Conservation (phyloP, 2,329 filamentous ascomycete species). For the Xylaria sp. region DNA sequence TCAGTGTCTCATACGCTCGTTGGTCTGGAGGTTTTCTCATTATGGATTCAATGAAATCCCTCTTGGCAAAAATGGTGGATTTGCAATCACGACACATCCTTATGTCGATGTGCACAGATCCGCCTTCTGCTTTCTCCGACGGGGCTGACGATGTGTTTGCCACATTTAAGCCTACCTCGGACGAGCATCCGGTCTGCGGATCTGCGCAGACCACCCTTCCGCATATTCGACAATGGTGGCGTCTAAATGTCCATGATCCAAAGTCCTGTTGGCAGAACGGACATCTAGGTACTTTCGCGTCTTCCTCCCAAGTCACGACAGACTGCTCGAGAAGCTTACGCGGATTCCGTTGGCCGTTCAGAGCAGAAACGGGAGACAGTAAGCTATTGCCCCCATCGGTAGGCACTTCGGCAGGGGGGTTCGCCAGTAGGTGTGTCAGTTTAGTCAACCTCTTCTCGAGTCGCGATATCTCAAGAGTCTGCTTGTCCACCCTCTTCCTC, state of each 20-base stretch:
- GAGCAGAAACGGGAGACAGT: constrained; percentile 68
- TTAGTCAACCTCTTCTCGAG: constrained; percentile 93
- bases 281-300: constrained; percentile 80
- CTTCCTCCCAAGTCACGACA: constrained; percentile 95
- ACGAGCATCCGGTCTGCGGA: constrained; percentile 82
- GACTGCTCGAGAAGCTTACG: constrained; percentile 88
- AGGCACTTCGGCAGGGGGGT: constrained; percentile 70
- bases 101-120: constrained; percentile 75
- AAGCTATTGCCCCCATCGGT: constrained; percentile 61
- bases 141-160: constrained; percentile 59
- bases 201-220: constrained; percentile 94
- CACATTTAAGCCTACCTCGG: constrained; percentile 83
- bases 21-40: constrained; percentile 76
- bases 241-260: constrained; percentile 87
- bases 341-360: constrained; percentile 76
- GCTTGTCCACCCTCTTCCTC: constrained; percentile 81
- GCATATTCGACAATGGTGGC: constrained; percentile 95
- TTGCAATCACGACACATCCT: constrained; percentile 94
- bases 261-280: constrained; percentile 98
- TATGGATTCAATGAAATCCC: constrained; percentile 80
- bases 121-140: constrained; percentile 55
- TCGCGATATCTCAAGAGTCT: constrained; percentile 86
- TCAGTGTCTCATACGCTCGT: constrained; percentile 82
- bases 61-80: constrained; percentile 68
- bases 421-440: constrained; percentile 83